Evolutionary conservation across 352 stramenopile genomes (phyloP).

Genomic region (Phytopythium montanum): DNA sequence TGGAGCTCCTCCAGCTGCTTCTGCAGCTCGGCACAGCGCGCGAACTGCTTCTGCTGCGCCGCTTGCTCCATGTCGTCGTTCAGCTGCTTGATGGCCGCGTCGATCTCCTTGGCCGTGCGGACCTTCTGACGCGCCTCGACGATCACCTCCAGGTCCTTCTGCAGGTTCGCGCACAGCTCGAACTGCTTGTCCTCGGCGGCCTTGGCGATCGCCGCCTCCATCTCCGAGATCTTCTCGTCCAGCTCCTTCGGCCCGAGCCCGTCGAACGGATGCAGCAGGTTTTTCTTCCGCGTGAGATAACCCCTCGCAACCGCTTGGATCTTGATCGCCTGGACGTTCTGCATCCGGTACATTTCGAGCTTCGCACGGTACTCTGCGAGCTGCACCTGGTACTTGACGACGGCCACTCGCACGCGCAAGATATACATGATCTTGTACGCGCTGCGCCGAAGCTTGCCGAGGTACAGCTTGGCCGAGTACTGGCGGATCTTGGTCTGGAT

Average conservation of each 20-base stretch:
- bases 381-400: slow-evolving; percentile 53
- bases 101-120: slow-evolving; percentile 85
- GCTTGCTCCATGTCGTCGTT: slow-evolving; percentile 77
- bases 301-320: slow-evolving; percentile 76
- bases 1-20: slow-evolving; percentile 78
- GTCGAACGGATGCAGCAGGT: slow-evolving; percentile 76
- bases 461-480: slow-evolving; percentile 51
- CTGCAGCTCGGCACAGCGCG: slow-evolving; percentile 72
- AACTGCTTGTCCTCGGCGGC: slow-evolving; percentile 84
- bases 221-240: slow-evolving; percentile 66
- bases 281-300: slow-evolving; percentile 66
- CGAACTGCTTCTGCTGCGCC: slow-evolving; percentile 78
- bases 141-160: slow-evolving; percentile 80
- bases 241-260: slow-evolving; percentile 76
- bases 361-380: slow-evolving; percentile 57
- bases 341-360: slow-evolving; percentile 43
- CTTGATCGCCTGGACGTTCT: slow-evolving; percentile 48
- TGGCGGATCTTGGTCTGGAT: slow-evolving; percentile 76
- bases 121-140: slow-evolving; percentile 81
- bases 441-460: slow-evolving; percentile 47
- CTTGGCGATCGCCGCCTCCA: slow-evolving; percentile 77
- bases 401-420: slow-evolving; percentile 56
- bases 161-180: slow-evolving; percentile 75
- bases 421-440: slow-evolving; percentile 62
- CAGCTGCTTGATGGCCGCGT: slow-evolving; percentile 70